Percentiles rank a stretch among this genome's conserved stretches.
Conservation (phyloP, 441 rosid species). For the Sinapis alba region DNA sequence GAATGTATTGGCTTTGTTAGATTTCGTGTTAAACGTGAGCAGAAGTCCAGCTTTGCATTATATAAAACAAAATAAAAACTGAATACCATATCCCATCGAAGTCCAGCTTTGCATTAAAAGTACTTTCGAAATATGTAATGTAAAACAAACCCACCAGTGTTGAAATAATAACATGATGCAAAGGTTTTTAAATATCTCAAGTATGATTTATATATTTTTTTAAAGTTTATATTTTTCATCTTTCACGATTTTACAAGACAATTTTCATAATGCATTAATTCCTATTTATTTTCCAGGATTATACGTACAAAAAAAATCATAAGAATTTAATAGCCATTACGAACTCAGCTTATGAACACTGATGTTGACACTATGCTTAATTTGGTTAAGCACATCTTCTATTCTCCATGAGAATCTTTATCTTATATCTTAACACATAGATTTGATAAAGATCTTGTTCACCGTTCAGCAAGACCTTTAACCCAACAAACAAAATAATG, state of each 20-base stretch:
- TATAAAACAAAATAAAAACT: background rate
- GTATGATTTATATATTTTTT: no score
- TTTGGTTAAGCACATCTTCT: constrained; percentile 6
- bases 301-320: background rate
- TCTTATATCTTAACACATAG: constrained; percentile 4
- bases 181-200: background rate
- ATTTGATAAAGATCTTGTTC: background rate
- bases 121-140: background rate
- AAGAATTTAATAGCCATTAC: background rate
- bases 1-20: background rate
- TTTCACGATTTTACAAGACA: background rate
- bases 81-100: no score
- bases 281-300: background rate
- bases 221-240: background rate
- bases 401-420: constrained; percentile 17
- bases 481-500: background rate
- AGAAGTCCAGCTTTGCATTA: background rate
- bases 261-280: background rate
- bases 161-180: background rate
- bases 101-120: no score
- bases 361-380: constrained; percentile 6
- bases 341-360: background rate
- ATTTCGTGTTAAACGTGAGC: background rate
- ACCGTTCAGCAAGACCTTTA: background rate
- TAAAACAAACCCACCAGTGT: background rate